Evolutionary conservation across 164 flowering plant genomes (phyloP), one percentile per base, ranked within the genome.

Genomic region (Vitis vinifera): DNA sequence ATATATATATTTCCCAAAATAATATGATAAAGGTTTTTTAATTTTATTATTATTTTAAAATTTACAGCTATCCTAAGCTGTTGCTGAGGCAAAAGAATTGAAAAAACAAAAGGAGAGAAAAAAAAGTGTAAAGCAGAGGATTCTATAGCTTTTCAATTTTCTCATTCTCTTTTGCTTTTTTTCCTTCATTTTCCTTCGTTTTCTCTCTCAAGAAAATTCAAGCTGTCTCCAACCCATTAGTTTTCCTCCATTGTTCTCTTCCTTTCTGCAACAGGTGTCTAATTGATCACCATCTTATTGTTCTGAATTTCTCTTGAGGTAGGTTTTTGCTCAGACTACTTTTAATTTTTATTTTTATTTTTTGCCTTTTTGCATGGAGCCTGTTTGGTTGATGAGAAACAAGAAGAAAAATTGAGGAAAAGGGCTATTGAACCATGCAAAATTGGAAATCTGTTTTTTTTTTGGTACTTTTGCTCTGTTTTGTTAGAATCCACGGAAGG

Each of bases 221-320:
- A 10, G 13, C 69, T 67, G 16, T 55, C 10, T 4, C n/a, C 30
- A 8, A 4, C 51, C 19, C 17, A 48, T 19, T 16, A 10, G 14
- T 13, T 19, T 14, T 6, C 56, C 15, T 48, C 9, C 10, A 17
- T 59, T 8, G 13, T 59, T 12, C 14, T 13, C 44, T 37, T 37
- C 0, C 44, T 37, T 37, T 37, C 44, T 37, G 44, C 7, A 3
- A 37, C 7, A 4, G 77, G 44, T 47, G n/a, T 67, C 67, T 62
- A 44, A 8, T 65, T 59, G 59, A 57, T 69, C 66, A 11, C 52
- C 60, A n/a, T 52, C 48, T 12, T 59, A n/a, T 66, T 61, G n/a
- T 55, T 55, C 30, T 56, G 17, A 15, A 9, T 67, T 51, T 17
- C 69, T 2, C 13, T 69, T 60, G 52, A 76, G 70, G 76, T 68